Percentiles rank a stretch among this genome's conserved stretches.
Conservation (phyloP, 805 yeast species). For the Blastobotrys mokoenaii region DNA sequence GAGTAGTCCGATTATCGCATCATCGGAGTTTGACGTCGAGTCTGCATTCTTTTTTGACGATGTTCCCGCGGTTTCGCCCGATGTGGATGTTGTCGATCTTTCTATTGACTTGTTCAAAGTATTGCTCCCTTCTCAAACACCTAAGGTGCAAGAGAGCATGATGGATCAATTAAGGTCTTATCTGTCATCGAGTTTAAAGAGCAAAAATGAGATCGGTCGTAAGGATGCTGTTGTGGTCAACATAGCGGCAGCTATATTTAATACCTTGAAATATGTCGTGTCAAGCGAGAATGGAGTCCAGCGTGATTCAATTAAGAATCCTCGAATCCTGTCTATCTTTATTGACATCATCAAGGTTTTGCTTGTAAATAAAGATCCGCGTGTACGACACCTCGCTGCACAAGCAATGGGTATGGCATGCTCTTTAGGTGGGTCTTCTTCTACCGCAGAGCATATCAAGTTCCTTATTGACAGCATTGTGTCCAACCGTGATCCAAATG, state of each 20-base stretch:
- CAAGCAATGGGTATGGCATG: slow-evolving; percentile 50
- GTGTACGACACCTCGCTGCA: slow-evolving; percentile 41
- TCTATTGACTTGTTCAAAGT: slow-evolving; percentile 70
- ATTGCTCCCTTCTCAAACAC: slow-evolving; percentile 61
- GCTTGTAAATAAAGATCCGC: slow-evolving; percentile 32
- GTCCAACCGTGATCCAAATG: slow-evolving; percentile 52
- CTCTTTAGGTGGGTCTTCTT: slow-evolving; percentile 21
- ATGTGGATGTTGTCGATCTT: slow-evolving; percentile 56
- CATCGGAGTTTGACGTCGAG: slow-evolving; percentile 22
- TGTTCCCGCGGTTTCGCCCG: slow-evolving; percentile 10
- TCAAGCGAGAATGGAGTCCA: slow-evolving; percentile 3
- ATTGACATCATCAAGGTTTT: slow-evolving; percentile 43
- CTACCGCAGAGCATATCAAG: slow-evolving; percentile 36
- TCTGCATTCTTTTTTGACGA: slow-evolving; percentile 12
- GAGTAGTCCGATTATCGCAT: slow-evolving; percentile 18
- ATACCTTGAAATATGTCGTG: slow-evolving; percentile 29
- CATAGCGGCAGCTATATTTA: slow-evolving; percentile 54
- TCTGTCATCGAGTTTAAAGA: slow-evolving; percentile 20
- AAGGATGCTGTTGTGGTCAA: slow-evolving; percentile 51
- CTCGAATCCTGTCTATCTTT: slow-evolving; percentile 36
- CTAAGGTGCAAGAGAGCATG: slow-evolving; percentile 80
- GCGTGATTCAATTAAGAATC: slow-evolving; percentile 24
- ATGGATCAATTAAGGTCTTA: slow-evolving; percentile 66
- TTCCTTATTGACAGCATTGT: slow-evolving; percentile 59
- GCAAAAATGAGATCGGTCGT: slow-evolving; percentile 17